Evolutionary conservation across 257 asterid species (phyloP).

Genomic region (Solanum bukasovii): DNA sequence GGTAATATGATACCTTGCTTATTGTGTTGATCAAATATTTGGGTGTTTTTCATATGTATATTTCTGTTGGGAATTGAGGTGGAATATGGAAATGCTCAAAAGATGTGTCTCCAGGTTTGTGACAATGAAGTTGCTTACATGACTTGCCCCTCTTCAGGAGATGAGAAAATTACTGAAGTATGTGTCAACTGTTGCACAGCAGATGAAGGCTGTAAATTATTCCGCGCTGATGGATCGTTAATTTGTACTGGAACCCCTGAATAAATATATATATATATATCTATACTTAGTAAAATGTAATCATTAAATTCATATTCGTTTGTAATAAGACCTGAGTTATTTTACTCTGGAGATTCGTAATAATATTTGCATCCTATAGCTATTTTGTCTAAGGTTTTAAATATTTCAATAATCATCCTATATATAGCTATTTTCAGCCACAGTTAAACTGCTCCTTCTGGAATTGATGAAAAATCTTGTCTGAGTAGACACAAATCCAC

Average conservation of each 20-base stretch:
- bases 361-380: background rate
- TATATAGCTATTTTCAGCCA: conserved; percentile 10
- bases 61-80: background rate
- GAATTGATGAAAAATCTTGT: conserved; percentile 53
- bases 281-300: background rate
- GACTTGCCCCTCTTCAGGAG: background rate
- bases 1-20: background rate
- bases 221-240: background rate
- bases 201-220: background rate
- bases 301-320: background rate
- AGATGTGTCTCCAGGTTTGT: background rate
- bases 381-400: background rate
- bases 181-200: background rate
- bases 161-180: background rate
- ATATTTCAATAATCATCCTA: too few relatives aligned
- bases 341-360: background rate
- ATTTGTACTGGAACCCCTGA: background rate
- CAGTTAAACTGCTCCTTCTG: conserved; percentile 31
- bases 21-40: background rate
- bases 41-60: background rate
- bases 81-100: background rate
- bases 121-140: background rate
- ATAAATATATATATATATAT: background rate
- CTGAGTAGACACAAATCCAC: conserved; percentile 52
- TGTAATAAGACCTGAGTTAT: background rate